Percentiles rank a stretch among this genome's conserved stretches.
These are phyloP conservation scores for Adiantum capillusveneris DNA, from an alignment of 75 land plant species.

Conservation along the genomic window DNA sequence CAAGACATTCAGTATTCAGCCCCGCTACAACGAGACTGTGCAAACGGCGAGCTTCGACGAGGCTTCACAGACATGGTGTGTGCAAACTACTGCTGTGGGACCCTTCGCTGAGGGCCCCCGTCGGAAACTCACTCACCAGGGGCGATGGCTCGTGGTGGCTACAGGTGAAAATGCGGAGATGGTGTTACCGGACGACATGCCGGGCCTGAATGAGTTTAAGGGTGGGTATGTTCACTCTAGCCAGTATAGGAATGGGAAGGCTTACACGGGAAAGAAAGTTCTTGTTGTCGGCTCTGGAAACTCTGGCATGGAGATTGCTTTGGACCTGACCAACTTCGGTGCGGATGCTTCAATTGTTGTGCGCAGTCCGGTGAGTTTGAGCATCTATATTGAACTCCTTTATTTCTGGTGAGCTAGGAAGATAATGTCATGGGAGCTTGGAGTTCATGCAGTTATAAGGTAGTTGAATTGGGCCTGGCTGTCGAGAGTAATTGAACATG, in stretches of 20 bases:
- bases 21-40: slow-evolving; percentile 53
- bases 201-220: slow-evolving; percentile 20
- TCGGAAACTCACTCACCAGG: slow-evolving; percentile 14
- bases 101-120: slow-evolving; percentile 3
- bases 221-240: slow-evolving; percentile 27
- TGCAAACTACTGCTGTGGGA: neutral
- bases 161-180: slow-evolving; percentile 51
- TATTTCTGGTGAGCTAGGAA: too few species aligned
- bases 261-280: slow-evolving; percentile 29
- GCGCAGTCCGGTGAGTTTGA: slow-evolving; percentile 46
- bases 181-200: slow-evolving; percentile 18
- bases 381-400: too few species aligned
- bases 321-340: slow-evolving; percentile 43
- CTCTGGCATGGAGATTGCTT: slow-evolving; percentile 66
- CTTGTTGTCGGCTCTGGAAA: slow-evolving; percentile 75
- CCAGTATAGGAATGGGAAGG: slow-evolving; percentile 17
- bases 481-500: too few species aligned
- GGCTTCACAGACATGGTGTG: slow-evolving; percentile 42
- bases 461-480: too few species aligned
- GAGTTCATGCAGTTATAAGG: too few species aligned
- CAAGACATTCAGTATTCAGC: slow-evolving; percentile 34
- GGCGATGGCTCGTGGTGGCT: slow-evolving; percentile 44
- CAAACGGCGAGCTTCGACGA: slow-evolving; percentile 47
- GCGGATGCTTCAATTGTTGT: slow-evolving; percentile 50
- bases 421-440: too few species aligned